Conservation (phyloP, 331 rosid species). For the Rosa hybrid region DNA sequence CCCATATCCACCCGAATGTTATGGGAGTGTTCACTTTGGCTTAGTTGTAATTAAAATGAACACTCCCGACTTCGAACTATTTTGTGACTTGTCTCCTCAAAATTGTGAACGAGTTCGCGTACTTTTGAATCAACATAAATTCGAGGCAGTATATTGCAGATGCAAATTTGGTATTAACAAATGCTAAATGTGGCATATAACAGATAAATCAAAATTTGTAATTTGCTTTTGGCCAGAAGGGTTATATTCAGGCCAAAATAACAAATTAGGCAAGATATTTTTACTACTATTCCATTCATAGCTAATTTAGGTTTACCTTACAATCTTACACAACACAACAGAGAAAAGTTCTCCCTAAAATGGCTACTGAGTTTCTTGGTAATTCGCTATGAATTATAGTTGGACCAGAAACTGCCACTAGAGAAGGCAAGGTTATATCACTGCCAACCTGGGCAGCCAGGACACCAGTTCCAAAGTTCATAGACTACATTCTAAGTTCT, state of each 20-base stretch:
- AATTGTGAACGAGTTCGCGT: neutral
- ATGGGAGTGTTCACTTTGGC: too few species aligned
- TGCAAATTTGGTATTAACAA: neutral
- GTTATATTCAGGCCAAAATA: slow-evolving; percentile 6
- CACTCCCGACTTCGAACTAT: too few species aligned
- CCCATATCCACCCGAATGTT: too few species aligned
- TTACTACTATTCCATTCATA: slow-evolving; percentile 25
- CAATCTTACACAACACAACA: slow-evolving; percentile 34
- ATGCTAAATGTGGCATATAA: neutral
- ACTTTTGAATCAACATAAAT: neutral
- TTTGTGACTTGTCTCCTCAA: neutral
- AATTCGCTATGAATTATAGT: slow-evolving; percentile 45
- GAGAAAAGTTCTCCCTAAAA: slow-evolving; percentile 31
- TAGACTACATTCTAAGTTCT: slow-evolving; percentile 50
- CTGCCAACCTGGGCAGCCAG: slow-evolving; percentile 99
- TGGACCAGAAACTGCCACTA: slow-evolving; percentile 91
- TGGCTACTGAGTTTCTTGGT: slow-evolving; percentile 49
- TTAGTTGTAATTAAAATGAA: too few species aligned
- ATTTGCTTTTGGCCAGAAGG: neutral
- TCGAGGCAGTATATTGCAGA: neutral
- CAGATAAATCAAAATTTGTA: neutral
- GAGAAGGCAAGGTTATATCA: slow-evolving; percentile 75
- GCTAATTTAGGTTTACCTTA: slow-evolving; percentile 41
- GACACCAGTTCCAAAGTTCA: slow-evolving; percentile 58
- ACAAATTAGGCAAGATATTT: neutral